Percentiles rank a stretch among this genome's conserved stretches.
Evolutionary conservation across 805 yeast species (phyloP).

Genomic region (Tetrapisispora namnaoensis): DNA sequence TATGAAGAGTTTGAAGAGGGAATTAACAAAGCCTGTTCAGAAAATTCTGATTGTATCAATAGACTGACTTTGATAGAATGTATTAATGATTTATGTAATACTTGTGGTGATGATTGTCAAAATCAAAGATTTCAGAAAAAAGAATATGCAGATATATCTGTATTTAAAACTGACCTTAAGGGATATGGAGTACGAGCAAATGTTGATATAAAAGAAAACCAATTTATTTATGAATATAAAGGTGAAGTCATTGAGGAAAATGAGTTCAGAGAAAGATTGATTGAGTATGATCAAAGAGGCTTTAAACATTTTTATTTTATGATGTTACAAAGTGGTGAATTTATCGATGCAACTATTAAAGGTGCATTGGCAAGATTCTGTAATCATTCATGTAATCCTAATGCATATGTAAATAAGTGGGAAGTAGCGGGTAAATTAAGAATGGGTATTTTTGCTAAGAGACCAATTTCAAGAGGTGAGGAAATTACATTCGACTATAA

Average conservation of each 20-base stretch:
- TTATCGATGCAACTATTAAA: slow-evolving; percentile 85
- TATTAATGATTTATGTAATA: slow-evolving; percentile 49
- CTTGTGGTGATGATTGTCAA: slow-evolving; percentile 70
- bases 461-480: slow-evolving; percentile 64
- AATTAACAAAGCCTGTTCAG: slow-evolving; percentile 64
- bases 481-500: slow-evolving; percentile 79
- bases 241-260: slow-evolving; percentile 88
- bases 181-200: slow-evolving; percentile 86
- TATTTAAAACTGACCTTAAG: slow-evolving; percentile 73
- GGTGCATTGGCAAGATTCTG: slow-evolving; percentile 88
- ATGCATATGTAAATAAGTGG: slow-evolving; percentile 95
- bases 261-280: slow-evolving; percentile 65
- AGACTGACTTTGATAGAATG: slow-evolving; percentile 90
- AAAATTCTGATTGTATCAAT: slow-evolving; percentile 83
- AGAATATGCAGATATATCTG: slow-evolving; percentile 66
- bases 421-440: slow-evolving; percentile 80
- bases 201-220: slow-evolving; percentile 42
- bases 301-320: slow-evolving; percentile 84
- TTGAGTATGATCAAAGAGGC: slow-evolving; percentile 57
- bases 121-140: slow-evolving; percentile 81
- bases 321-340: slow-evolving; percentile 90
- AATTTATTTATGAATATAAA: slow-evolving; percentile 83
- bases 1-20: slow-evolving; percentile 37
- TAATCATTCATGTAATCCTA: slow-evolving; percentile 92
- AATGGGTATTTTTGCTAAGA: slow-evolving; percentile 91